Evolutionary conservation across 176 grass and related monocot species (phyloP).

Genomic region (Poa pratensis): DNA sequence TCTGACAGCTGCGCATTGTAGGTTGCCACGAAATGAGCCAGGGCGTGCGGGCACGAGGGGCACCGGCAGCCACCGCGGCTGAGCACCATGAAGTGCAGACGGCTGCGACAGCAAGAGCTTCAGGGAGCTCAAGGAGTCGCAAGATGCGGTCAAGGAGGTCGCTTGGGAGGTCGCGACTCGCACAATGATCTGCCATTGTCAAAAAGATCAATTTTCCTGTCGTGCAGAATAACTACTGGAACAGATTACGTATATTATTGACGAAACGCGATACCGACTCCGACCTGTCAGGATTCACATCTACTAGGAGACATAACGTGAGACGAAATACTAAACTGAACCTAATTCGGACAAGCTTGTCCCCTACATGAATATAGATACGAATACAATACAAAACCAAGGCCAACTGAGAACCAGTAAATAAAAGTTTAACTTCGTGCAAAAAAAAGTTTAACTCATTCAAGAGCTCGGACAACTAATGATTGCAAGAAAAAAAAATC

Average conservation of each 20-base stretch:
- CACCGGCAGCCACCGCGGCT: background rate
- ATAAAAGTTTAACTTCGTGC: no score
- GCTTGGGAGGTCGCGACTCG: background rate
- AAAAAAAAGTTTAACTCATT: no score
- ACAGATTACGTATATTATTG: background rate
- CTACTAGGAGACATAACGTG: background rate
- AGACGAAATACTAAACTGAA: background rate
- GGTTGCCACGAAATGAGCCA: background rate
- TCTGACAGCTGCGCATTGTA: background rate
- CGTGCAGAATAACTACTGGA: background rate
- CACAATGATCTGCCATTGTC: background rate
- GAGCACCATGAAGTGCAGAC: background rate
- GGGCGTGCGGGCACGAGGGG: background rate
- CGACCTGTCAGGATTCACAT: background rate
- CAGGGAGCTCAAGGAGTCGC: background rate
- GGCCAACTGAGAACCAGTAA: background rate
- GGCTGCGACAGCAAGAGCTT: background rate
- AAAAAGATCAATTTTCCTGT: background rate
- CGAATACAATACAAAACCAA: background rate
- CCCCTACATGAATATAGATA: background rate
- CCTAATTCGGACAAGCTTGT: background rate
- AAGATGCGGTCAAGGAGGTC: conserved; percentile 17
- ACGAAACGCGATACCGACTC: background rate
- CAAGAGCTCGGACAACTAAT: background rate
- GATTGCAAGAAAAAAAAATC: background rate